These are phyloP conservation scores for Fennellomyces sp. DNA, from an alignment of 371 early-diverging fungal genomes.

Conservation along the genomic window DNA sequence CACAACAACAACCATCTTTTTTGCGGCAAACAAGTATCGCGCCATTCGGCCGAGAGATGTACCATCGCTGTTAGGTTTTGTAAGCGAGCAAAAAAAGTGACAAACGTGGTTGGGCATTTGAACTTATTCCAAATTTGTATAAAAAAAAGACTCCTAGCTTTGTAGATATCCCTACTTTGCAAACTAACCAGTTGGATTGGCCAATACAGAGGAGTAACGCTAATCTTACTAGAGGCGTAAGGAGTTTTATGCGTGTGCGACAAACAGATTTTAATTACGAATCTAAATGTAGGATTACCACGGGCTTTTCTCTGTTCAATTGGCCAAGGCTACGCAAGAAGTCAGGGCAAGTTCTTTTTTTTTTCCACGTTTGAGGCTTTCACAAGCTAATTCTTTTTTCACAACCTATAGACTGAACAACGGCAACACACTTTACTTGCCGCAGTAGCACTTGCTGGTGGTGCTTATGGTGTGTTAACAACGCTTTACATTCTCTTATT, in stretches of 20 bases:
- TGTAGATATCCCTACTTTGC: constrained; percentile 35
- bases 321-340: constrained; percentile 32
- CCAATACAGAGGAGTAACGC: constrained; percentile 23
- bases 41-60: constrained; percentile 31
- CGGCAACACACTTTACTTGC: constrained; percentile 42
- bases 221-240: constrained; percentile 19
- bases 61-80: constrained; percentile 35
- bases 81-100: constrained; percentile 12
- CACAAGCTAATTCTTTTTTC: no score
- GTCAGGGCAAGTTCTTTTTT: constrained; percentile 23
- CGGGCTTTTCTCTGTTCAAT: constrained; percentile 35
- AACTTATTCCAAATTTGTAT: neutral
- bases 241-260: neutral
- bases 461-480: constrained; percentile 40
- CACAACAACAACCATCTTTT: constrained; percentile 29
- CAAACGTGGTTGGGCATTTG: neutral
- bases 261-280: neutral
- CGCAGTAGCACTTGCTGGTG: constrained; percentile 42
- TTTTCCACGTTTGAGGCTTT: neutral
- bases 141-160: constrained; percentile 26
- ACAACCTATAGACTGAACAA: constrained; percentile 44
- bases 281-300: constrained; percentile 25
- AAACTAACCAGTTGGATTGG: constrained; percentile 27
- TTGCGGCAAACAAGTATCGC: constrained; percentile 24
- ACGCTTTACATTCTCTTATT: constrained; percentile 43